Evolutionary conservation across 305 asterid genomes (phyloP).

Genomic region (Caryopteris hybrid): DNA sequence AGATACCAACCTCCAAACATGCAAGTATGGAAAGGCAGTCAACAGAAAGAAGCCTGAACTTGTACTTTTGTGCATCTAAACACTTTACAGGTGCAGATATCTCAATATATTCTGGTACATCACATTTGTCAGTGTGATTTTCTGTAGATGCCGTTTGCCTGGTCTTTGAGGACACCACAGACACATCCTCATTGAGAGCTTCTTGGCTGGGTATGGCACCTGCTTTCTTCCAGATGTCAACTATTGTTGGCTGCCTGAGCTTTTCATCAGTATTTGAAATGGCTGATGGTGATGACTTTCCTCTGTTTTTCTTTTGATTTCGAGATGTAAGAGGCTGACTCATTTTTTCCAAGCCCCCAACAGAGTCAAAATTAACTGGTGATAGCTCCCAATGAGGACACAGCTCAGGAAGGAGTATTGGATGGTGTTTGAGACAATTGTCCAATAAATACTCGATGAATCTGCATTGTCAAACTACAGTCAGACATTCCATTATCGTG

Average conservation of each 20-base stretch:
- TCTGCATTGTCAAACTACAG: conserved; percentile 42
- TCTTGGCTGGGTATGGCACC: conserved; percentile 58
- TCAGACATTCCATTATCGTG: conserved; percentile 22
- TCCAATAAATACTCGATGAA: conserved; percentile 70
- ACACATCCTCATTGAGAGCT: conserved; percentile 33
- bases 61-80: conserved; percentile 66
- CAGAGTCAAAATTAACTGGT: conserved; percentile 34
- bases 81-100: conserved; percentile 46
- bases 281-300: conserved; percentile 37
- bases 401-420: conserved; percentile 63
- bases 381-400: conserved; percentile 47
- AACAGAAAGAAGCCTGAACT: conserved; percentile 73
- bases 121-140: conserved; percentile 33
- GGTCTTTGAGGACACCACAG: conserved; percentile 35
- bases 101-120: conserved; percentile 37
- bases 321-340: conserved; percentile 40
- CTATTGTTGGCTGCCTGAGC: conserved; percentile 64
- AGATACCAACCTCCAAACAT: conserved; percentile 45
- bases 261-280: conserved; percentile 42
- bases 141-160: conserved; percentile 33
- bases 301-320: conserved; percentile 40
- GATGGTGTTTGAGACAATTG: conserved; percentile 50
- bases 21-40: conserved; percentile 59
- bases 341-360: conserved; percentile 49
- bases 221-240: conserved; percentile 59